Conservation (phyloP, 1,284 basidiomycete genomes). For the Mycena citricolor region DNA sequence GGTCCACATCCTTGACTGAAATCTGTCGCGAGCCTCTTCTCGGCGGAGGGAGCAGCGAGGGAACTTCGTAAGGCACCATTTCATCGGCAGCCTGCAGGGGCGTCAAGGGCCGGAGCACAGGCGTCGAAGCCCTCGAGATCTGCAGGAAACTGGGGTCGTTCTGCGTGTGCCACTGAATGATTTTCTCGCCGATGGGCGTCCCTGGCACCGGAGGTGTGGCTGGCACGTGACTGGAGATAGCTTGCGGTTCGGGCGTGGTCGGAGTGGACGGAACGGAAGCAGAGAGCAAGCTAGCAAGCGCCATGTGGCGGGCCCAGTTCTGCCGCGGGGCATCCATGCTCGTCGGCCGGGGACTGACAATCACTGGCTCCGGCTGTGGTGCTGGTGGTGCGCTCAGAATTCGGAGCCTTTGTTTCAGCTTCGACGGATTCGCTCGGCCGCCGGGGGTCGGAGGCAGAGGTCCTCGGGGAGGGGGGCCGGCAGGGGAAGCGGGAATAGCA, state of each 20-base stretch:
- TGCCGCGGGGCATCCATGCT: slow-evolving; percentile 5
- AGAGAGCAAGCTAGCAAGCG: slow-evolving; percentile 22
- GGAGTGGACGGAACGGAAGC: slow-evolving; percentile 22
- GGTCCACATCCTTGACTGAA: slow-evolving; percentile 30
- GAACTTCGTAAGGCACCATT: slow-evolving; percentile 37
- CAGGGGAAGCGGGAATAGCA: slow-evolving; percentile 9
- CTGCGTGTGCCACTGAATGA: slow-evolving; percentile 41
- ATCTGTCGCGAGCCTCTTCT: slow-evolving; percentile 48
- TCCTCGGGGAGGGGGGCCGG: slow-evolving; percentile 19
- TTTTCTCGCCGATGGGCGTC: slow-evolving; percentile 60
- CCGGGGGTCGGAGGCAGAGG: slow-evolving; percentile 9
- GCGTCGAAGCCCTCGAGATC: slow-evolving; percentile 33
- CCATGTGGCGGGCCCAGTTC: slow-evolving; percentile 6
- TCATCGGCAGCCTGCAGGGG: slow-evolving; percentile 34
- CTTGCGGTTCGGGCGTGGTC: neutral
- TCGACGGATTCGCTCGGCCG: slow-evolving; percentile 10
- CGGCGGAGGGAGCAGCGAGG: slow-evolving; percentile 60
- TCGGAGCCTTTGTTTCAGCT: slow-evolving; percentile 19
- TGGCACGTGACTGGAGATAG: slow-evolving; percentile 8
- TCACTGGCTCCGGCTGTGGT: slow-evolving; percentile 3
- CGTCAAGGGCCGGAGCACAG: slow-evolving; percentile 37
- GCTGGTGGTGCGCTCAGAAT: slow-evolving; percentile 21
- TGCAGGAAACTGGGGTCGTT: slow-evolving; percentile 61
- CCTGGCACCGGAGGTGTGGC: slow-evolving; percentile 32
- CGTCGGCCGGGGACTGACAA: slow-evolving; percentile 13